These are phyloP conservation scores for Fusarium phyllophilum DNA, from an alignment of 2,329 filamentous ascomycete species.

Conservation along the genomic window DNA sequence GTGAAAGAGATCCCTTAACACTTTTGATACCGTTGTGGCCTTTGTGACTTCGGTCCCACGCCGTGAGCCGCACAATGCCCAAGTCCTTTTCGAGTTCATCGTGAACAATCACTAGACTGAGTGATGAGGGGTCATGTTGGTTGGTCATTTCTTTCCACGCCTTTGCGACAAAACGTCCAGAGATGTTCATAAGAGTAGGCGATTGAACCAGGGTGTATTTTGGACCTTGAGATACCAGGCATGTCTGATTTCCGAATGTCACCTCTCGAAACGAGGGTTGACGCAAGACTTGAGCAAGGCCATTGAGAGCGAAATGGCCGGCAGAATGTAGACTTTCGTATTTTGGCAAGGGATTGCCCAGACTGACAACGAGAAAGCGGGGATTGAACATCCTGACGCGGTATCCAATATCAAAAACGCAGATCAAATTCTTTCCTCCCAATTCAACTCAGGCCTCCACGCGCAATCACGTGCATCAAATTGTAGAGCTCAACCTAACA, in stretches of 20 bases:
- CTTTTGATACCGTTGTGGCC: conserved; percentile 83
- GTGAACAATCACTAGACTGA: conserved; percentile 79
- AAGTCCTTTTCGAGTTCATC: conserved; percentile 84
- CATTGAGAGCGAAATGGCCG: conserved; percentile 80
- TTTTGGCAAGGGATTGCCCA: conserved; percentile 85
- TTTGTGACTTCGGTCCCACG: conserved; percentile 70
- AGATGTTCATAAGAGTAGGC: conserved; percentile 84
- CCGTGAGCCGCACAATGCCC: conserved; percentile 72
- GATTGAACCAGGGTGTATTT: conserved; percentile 79
- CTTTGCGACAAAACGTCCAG: conserved; percentile 74
- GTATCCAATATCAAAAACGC: conserved; percentile 4
- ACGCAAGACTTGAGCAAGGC: conserved; percentile 59
- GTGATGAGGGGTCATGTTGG: conserved; percentile 46
- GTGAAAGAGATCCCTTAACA: conserved; percentile 62
- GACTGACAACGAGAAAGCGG: conserved; percentile 81
- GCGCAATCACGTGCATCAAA: conserved; percentile 45
- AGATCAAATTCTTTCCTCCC: conserved; percentile 8
- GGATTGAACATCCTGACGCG: conserved; percentile 50
- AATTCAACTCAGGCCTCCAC: conserved; percentile 14
- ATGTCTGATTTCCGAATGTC: conserved; percentile 62
- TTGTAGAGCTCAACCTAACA: background rate
- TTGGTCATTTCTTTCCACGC: conserved; percentile 70
- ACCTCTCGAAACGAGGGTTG: conserved; percentile 61
- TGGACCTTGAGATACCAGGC: conserved; percentile 57
- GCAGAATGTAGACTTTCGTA: conserved; percentile 85